These are phyloP conservation scores for Quercus robur DNA, from an alignment of 306 rosid genomes.

Conservation along the genomic window DNA sequence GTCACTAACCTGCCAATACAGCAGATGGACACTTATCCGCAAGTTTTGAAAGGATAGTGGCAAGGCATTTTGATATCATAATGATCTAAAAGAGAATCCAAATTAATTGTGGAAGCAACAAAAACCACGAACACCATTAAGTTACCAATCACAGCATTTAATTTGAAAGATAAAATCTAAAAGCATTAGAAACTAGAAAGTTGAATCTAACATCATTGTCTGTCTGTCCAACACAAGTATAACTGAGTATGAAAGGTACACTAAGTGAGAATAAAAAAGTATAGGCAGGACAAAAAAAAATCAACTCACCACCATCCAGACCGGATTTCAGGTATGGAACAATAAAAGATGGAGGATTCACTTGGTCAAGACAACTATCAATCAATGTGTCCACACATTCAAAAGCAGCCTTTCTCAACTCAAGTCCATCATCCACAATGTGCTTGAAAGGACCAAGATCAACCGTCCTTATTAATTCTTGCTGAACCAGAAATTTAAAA, in stretches of 20 bases:
- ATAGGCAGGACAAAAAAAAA: neutral
- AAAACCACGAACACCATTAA: neutral
- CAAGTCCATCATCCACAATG: constrained; percentile 98
- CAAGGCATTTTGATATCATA: constrained; percentile 99
- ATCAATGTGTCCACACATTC: constrained; percentile 96
- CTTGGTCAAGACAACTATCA: constrained; percentile 94
- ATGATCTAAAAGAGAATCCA: constrained; percentile 58
- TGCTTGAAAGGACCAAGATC: constrained; percentile 86
- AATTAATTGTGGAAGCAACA: neutral
- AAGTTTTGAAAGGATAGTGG: constrained; percentile 89
- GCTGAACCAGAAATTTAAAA: constrained; percentile 47
- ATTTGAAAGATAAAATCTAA: no score
- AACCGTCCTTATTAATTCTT: constrained; percentile 89
- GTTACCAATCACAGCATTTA: no score
- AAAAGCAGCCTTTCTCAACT: constrained; percentile 98
- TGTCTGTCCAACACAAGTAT: neutral
- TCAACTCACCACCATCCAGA: constrained; percentile 73
- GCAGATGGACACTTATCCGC: constrained; percentile 97
- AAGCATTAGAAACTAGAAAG: no score
- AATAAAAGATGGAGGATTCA: no score
- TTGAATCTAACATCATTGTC: no score
- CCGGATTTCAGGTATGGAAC: constrained; percentile 96
- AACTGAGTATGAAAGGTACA: neutral
- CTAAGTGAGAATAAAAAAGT: neutral
- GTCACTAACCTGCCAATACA: constrained; percentile 76